Percentiles rank a stretch among this genome's conserved stretches.
Conservation (phyloP, 208 protist species). For the Leishmania lainsoni region DNA sequence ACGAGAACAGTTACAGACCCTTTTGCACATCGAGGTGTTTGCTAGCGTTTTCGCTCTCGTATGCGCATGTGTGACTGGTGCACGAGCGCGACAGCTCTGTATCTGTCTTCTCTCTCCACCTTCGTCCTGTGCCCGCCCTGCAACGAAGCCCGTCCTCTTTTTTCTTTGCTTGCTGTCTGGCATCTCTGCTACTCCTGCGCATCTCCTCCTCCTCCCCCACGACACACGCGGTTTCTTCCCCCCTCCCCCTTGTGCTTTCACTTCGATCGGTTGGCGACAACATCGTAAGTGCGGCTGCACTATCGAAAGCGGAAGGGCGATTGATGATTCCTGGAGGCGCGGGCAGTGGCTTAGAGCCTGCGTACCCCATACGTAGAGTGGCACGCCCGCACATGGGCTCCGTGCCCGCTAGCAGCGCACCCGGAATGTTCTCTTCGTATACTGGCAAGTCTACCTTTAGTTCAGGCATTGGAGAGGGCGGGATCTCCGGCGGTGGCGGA, state of each 20-base stretch:
- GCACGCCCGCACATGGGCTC: constrained; percentile 21
- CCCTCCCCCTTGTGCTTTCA: neutral
- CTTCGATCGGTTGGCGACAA: neutral
- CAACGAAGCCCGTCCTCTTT: neutral
- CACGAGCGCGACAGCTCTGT: neutral
- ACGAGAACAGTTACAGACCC: neutral
- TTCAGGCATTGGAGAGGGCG: neutral
- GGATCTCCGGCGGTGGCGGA: neutral
- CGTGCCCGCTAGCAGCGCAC: neutral
- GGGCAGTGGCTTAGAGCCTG: constrained; percentile 9
- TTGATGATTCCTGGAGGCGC: constrained; percentile 16
- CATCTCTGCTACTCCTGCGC: neutral
- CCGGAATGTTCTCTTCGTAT: constrained; percentile 9
- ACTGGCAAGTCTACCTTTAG: neutral
- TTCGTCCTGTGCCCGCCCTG: neutral
- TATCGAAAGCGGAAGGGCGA: neutral
- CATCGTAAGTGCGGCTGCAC: neutral
- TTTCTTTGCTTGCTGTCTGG: neutral
- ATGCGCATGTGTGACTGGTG: neutral
- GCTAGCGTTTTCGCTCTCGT: neutral
- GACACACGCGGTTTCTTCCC: neutral
- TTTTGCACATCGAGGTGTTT: neutral
- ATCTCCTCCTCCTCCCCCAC: neutral
- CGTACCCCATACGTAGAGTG: neutral
- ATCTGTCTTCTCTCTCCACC: neutral